phyloP scores from a whole-genome alignment of 2,329 filamentous ascomycete genomes.

The Xylaria sp. region DNA sequence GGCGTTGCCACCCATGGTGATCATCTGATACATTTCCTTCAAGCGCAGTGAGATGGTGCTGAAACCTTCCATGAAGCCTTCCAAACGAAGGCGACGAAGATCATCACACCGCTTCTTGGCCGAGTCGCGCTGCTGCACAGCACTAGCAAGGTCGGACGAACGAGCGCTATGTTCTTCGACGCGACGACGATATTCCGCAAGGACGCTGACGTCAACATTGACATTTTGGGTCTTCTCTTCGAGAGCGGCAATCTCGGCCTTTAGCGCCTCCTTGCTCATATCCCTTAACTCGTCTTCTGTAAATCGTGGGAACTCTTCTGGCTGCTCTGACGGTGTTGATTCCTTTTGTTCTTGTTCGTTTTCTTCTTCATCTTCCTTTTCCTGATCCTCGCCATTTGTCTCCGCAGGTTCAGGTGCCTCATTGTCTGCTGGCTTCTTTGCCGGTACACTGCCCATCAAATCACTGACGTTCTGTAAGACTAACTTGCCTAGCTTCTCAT shows the following conservation, averaged over 20 bases:
- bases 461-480: constrained; percentile 83
- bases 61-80: constrained; percentile 99
- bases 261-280: constrained; percentile 71
- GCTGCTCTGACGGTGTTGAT: constrained; percentile 47
- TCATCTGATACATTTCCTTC: constrained; percentile 99
- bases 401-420: constrained; percentile 31
- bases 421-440: constrained; percentile 43
- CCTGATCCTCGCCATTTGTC: constrained; percentile 42
- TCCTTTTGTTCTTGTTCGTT: constrained; percentile 43
- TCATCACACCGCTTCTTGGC: constrained; percentile 95
- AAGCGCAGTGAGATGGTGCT: constrained; percentile 90
- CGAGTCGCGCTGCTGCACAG: constrained; percentile 80
- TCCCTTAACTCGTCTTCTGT: constrained; percentile 76
- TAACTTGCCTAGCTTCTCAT: constrained; percentile 89
- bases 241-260: constrained; percentile 70
- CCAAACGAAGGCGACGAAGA: constrained; percentile 86
- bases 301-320: constrained; percentile 78
- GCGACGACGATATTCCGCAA: constrained; percentile 87
- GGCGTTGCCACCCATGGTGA: constrained; percentile 98
- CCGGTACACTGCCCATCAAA: constrained; percentile 58
- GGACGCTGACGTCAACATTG: constrained; percentile 87
- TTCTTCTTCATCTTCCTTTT: constrained; percentile 41
- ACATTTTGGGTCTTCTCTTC: constrained; percentile 83
- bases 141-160: constrained; percentile 83
- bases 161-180: constrained; percentile 84